Percentiles rank a stretch among this genome's conserved stretches.
phyloP scores from a whole-genome alignment of 352 stramenopile genomes.

The Pythium myriotylum region DNA sequence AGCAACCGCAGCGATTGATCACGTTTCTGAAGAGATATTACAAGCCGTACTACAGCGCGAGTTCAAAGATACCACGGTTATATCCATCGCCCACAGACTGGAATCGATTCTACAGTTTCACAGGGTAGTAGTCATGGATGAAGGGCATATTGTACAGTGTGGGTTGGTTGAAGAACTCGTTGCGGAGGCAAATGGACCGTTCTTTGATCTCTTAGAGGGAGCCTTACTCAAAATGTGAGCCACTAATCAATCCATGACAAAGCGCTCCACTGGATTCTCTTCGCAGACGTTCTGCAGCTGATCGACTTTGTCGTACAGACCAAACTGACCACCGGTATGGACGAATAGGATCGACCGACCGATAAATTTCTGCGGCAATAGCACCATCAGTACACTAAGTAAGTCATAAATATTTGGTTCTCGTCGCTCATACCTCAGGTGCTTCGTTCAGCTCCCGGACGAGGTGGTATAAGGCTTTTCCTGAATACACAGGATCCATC shows the following conservation, averaged over 20 bases:
- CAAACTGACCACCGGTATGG: conserved; percentile 91
- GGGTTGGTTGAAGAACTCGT: conserved; percentile 26
- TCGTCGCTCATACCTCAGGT: conserved; percentile 40
- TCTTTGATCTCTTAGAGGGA: conserved; percentile 28
- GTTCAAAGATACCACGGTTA: conserved; percentile 83
- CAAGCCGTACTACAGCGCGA: conserved; percentile 76
- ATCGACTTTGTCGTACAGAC: conserved; percentile 90
- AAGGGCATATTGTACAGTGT: conserved; percentile 59
- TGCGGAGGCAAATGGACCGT: conserved; percentile 20
- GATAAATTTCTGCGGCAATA: conserved; percentile 62
- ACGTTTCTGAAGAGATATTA: conserved; percentile 49
- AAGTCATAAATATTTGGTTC: too few relatives aligned
- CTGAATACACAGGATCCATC: conserved; percentile 88
- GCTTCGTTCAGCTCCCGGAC: conserved; percentile 73
- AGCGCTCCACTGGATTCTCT: conserved; percentile 54
- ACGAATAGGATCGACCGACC: conserved; percentile 89
- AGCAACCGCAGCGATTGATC: conserved; percentile 43
- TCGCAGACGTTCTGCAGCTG: conserved; percentile 64
- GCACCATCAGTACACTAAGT: not conserved
- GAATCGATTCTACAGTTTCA: conserved; percentile 92
- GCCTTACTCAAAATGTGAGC: conserved; percentile 19
- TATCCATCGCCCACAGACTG: conserved; percentile 94
- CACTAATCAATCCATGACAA: conserved; percentile 48
- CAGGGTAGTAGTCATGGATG: conserved; percentile 84
- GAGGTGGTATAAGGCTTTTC: conserved; percentile 85